These are phyloP conservation scores for Phlebiopsis flavidoalba DNA, from an alignment of 768 basidiomycete genomes.

Conservation along the genomic window DNA sequence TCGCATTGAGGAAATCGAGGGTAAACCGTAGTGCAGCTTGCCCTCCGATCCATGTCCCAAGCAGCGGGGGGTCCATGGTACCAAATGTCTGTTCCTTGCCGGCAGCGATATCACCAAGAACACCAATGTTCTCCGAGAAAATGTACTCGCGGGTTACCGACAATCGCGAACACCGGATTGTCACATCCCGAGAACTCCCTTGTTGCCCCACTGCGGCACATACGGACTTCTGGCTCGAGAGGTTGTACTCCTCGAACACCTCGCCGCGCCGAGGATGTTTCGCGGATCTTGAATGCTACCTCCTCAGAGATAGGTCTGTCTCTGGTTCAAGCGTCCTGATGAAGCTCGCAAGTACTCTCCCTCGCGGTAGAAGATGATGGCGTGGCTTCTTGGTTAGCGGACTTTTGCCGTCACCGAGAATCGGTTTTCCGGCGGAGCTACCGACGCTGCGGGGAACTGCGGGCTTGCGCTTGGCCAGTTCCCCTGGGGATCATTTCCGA, in stretches of 20 bases:
- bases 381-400: slow-evolving; percentile 99
- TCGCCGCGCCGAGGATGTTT: slow-evolving; percentile 93
- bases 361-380: slow-evolving; percentile 98
- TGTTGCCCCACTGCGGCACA: slow-evolving; percentile 91
- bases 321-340: slow-evolving; percentile 99
- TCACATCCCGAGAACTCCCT: slow-evolving; percentile 89
- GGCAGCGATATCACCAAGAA: slow-evolving; percentile 97
- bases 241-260: slow-evolving; percentile 91
- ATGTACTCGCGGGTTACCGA: slow-evolving; percentile 99
- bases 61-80: slow-evolving; percentile 89
- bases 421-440: slow-evolving; percentile 97
- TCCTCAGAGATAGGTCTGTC: slow-evolving; percentile 99
- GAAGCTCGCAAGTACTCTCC: slow-evolving; percentile 97
- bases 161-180: slow-evolving; percentile 91
- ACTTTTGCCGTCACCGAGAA: slow-evolving; percentile 98
- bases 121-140: slow-evolving; percentile 99
- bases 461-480: slow-evolving; percentile 86
- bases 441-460: slow-evolving; percentile 98
- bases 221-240: slow-evolving; percentile 94
- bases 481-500: slow-evolving; percentile 90
- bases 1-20: slow-evolving; percentile 97
- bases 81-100: slow-evolving; percentile 99
- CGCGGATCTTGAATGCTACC: slow-evolving; percentile 97
- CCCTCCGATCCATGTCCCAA: slow-evolving; percentile 94
- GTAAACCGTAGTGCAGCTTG: slow-evolving; percentile 94